Conservation (phyloP, 2,329 filamentous ascomycete genomes). For the Grosmannia clavigera region DNA sequence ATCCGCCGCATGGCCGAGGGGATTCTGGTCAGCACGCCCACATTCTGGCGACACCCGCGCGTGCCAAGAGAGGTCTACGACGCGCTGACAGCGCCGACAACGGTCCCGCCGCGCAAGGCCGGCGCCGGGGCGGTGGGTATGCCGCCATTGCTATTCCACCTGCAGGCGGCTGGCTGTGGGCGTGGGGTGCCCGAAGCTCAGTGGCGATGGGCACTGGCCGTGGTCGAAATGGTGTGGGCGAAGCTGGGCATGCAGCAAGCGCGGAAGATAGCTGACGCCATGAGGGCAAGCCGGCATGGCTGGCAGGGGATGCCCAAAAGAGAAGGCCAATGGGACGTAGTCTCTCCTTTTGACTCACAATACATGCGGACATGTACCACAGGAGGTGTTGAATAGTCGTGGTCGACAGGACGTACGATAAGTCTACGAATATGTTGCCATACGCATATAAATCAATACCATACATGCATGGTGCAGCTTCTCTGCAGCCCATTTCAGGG, state of each 20-base stretch:
- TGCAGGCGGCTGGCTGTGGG: constrained; percentile 34
- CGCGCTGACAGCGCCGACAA: constrained; percentile 20
- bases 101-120: constrained; percentile 17
- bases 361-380: too few relatives aligned
- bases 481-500: background rate
- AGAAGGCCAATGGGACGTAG: background rate
- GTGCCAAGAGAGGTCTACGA: constrained; percentile 18
- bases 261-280: constrained; percentile 26
- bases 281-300: constrained; percentile 14
- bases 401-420: too few relatives aligned
- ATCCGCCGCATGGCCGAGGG: constrained; percentile 30
- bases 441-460: background rate
- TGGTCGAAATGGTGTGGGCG: constrained; percentile 36
- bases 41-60: constrained; percentile 38
- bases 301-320: constrained; percentile 3
- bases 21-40: constrained; percentile 32
- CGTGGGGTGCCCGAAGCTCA: constrained; percentile 29
- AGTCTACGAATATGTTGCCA: background rate
- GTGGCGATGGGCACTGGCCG: constrained; percentile 31
- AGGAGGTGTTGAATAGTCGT: too few relatives aligned
- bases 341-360: too few relatives aligned
- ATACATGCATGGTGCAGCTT: background rate
- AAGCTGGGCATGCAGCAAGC: constrained; percentile 41
- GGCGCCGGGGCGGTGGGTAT: constrained; percentile 36
- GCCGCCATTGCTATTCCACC: constrained; percentile 34